Evolutionary conservation across 1,284 basidiomycete genomes (phyloP).

Genomic region (Irpex rosettiformis): DNA sequence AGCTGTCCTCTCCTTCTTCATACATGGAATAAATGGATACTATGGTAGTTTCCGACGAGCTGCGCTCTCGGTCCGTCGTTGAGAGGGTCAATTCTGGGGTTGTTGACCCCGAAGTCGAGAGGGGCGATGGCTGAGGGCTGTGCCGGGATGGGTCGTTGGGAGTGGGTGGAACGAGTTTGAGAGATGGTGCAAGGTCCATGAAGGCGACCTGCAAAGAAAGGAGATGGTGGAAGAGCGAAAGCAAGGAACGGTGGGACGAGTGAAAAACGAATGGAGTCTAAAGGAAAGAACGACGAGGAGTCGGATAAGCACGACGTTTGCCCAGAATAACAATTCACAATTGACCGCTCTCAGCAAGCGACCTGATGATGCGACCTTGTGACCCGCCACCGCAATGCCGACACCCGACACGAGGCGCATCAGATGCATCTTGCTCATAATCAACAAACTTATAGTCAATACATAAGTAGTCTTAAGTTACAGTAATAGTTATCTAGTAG

Average conservation of each 20-base stretch:
- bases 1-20: slow-evolving; percentile 38
- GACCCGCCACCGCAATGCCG: not conserved
- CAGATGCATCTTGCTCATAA: not conserved
- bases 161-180: slow-evolving; percentile 40
- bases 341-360: not conserved
- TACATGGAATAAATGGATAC: slow-evolving; percentile 84
- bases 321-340: not conserved
- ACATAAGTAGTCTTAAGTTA: not conserved
- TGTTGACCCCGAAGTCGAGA: slow-evolving; percentile 20
- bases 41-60: slow-evolving; percentile 59
- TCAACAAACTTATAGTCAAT: not conserved
- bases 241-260: slow-evolving; percentile 4
- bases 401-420: not conserved
- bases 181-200: slow-evolving; percentile 43
- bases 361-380: not conserved
- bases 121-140: slow-evolving; percentile 22
- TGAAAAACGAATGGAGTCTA: slow-evolving; percentile 8
- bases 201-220: slow-evolving; percentile 12
- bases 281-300: slow-evolving; percentile 3
- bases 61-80: slow-evolving; percentile 31
- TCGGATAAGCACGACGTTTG: not conserved
- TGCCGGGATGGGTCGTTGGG: slow-evolving; percentile 27
- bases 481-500: too few species aligned
- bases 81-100: slow-evolving; percentile 27
- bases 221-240: slow-evolving; percentile 9